Percentiles rank a stretch among this genome's conserved stretches.
Evolutionary conservation across 2,329 filamentous ascomycete species (phyloP).

Genomic region (Exserohilum turcica): DNA sequence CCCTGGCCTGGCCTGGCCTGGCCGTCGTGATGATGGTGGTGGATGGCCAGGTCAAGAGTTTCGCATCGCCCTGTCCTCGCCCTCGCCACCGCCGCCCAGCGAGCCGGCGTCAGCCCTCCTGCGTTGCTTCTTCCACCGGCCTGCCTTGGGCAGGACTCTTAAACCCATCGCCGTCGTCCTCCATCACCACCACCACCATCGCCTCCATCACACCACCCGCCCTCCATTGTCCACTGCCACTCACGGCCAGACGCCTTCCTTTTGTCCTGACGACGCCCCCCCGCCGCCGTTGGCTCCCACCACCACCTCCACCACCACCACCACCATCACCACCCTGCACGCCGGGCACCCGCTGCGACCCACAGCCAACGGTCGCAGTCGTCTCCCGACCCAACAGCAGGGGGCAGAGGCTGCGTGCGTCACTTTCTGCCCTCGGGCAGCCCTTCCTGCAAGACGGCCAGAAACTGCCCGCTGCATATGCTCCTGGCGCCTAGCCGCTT

Average conservation of each 20-base stretch:
- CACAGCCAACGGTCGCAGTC: constrained; percentile 1
- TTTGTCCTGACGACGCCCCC: neutral
- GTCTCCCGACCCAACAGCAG: constrained; percentile 1
- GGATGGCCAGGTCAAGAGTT: neutral
- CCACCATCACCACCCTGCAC: constrained; percentile 6
- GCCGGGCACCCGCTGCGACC: constrained; percentile 2
- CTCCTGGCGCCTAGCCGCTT: constrained; percentile 6
- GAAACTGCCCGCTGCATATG: neutral
- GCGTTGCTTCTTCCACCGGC: neutral
- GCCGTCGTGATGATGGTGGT: neutral
- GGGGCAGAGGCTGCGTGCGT: neutral
- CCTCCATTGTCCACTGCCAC: neutral
- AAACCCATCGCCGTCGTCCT: neutral
- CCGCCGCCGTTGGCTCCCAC: neutral
- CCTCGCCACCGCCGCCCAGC: neutral
- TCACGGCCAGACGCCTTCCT: neutral
- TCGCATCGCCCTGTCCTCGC: constrained; percentile 4
- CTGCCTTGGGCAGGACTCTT: neutral
- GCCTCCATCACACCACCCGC: neutral
- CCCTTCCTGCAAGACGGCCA: neutral
- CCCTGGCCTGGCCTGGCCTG: neutral
- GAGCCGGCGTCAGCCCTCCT: neutral
- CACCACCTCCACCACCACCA: neutral
- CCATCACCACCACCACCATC: neutral
- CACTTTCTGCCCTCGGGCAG: constrained; percentile 3